Base-by-base conservation (phyloP, 108 stramenopile genomes). In the Chaetoceros muelleri region DNA sequence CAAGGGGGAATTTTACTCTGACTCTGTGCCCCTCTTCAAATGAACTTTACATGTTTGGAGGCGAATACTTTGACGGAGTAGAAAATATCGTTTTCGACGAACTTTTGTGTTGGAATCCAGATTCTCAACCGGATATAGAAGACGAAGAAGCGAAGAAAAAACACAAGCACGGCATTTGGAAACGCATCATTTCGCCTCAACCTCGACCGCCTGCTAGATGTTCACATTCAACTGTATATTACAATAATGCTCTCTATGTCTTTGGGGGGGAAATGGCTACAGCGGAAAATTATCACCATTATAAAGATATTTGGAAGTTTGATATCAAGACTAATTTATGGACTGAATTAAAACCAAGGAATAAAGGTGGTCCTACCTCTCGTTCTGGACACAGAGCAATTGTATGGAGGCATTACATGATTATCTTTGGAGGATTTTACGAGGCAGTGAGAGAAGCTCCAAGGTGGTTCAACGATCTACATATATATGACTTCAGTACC, bases 371-470 rank as follows among this genome's bases (percentile, higher is more conserved):
- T 19, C 94, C 82, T 3, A 65, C 81, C 8, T 80, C 94, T 1
- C 73, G 96, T 30, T 90, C 87, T 23, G 96, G 96, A 16, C 95
- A 96, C 66, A 69, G 87, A 28, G 81, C 79, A 28, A 59, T 93
- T 31, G 78, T 86, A 13, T 97, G 93, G 93, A 81, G 95, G 29
- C 83, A 92, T 56, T 95, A 80, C 61, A 90, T 98, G 80, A 73
- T 98, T 24, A 44, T 95, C 13, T 95, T 98, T 67, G 97, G 97
- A 21, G 97, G 97, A 24, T 98, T 98, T 61, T 95, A 93, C 47
- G 97, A 98, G 66, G 91, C 88, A 0, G 19, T 75, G 20, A 62
- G 79, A 2, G 79, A 84, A 16, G 84, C 83, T 46, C 73, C 72
- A 0, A 64, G 80, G 31, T 94, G 81, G 78, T 88, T 75, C 67